A percentile compares a stretch with the other conserved stretches of the same genome.
Conservation (phyloP, 2,329 filamentous ascomycete genomes). For the Fusarium brachygibbosum region DNA sequence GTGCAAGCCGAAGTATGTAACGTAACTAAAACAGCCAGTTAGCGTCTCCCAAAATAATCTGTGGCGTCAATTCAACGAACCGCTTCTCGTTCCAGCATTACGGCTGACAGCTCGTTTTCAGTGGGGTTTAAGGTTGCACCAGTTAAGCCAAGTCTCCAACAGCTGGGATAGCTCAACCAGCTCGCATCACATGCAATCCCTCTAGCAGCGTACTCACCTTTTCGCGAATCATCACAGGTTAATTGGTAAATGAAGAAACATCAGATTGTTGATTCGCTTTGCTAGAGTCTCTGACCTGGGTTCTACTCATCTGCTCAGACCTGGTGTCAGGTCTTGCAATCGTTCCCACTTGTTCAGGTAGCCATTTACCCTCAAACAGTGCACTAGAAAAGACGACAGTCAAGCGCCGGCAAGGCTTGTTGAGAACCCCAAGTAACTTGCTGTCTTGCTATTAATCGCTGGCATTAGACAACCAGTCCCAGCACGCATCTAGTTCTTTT, state of each 20-base stretch:
- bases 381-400: background rate
- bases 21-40: background rate
- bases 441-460: background rate
- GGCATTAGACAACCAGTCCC: background rate
- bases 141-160: background rate
- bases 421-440: background rate
- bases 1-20: background rate
- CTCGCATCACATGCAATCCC: background rate
- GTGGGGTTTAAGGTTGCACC: background rate
- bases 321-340: background rate
- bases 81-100: background rate
- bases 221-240: background rate
- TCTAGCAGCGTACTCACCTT: background rate
- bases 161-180: background rate
- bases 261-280: background rate
- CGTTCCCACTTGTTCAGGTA: background rate
- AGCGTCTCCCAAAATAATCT: conserved; percentile 1
- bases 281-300: background rate
- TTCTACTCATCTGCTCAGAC: background rate
- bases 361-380: background rate
- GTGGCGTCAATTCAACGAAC: background rate
- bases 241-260: background rate
- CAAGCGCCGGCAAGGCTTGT: background rate
- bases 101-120: background rate
- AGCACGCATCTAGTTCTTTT: background rate